These are phyloP conservation scores for Dioscorea dumetorum DNA, from an alignment of 106 monocot genomes.

Conservation along the genomic window DNA sequence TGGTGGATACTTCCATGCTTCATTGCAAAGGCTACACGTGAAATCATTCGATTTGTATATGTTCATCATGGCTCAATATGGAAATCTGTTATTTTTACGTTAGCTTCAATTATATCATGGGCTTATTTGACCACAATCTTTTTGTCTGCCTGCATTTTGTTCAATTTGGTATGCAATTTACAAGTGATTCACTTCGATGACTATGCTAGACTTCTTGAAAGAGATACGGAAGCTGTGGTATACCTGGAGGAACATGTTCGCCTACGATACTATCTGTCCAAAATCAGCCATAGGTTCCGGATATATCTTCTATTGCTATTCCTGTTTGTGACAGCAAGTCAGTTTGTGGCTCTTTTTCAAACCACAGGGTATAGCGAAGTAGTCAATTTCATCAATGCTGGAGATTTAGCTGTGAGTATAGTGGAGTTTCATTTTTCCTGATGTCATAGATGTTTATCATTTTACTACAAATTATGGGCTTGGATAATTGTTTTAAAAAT, in stretches of 20 bases:
- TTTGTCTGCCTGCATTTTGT: conserved; percentile 59
- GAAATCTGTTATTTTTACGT: conserved; percentile 33
- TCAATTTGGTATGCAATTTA: conserved; percentile 74
- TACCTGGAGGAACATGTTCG: conserved; percentile 68
- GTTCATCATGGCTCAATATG: conserved; percentile 34
- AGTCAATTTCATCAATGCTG: conserved; percentile 67
- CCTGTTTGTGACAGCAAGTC: conserved; percentile 47
- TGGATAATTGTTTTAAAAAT: background rate
- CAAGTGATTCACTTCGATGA: conserved; percentile 90
- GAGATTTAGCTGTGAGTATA: conserved; percentile 63
- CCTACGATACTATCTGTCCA: conserved; percentile 65
- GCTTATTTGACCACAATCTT: conserved; percentile 54
- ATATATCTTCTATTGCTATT: conserved; percentile 61
- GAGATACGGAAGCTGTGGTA: conserved; percentile 32
- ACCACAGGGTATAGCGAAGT: conserved; percentile 49
- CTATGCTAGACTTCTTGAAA: conserved; percentile 50
- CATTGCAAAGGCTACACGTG: conserved; percentile 46
- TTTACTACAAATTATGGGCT: background rate
- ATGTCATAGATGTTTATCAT: background rate
- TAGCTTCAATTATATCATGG: conserved; percentile 71
- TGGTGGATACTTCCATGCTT: conserved; percentile 76
- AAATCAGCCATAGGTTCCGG: conserved; percentile 90
- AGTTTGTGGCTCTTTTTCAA: conserved; percentile 53
- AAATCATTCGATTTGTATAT: conserved; percentile 36
- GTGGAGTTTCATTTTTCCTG: background rate